Evolutionary conservation across 2,329 filamentous ascomycete species (phyloP).

Genomic region (Erysiphe pulchra): DNA sequence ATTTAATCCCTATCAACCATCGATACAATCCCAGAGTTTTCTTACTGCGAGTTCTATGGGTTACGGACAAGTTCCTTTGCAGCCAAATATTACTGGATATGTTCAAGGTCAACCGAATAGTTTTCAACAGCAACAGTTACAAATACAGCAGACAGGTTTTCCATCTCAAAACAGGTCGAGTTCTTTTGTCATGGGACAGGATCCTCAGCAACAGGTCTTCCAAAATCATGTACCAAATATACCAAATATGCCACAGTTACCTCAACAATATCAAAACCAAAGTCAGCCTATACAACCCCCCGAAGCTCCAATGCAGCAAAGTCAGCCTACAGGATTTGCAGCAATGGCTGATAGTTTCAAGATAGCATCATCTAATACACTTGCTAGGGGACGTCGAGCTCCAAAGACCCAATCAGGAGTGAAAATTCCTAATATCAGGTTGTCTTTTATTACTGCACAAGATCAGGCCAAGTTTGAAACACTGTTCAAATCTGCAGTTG

Average conservation of each 20-base stretch:
- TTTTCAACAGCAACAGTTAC: conserved; percentile 21
- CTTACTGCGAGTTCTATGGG: conserved; percentile 12
- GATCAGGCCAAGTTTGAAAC: conserved; percentile 97
- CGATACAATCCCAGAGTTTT: conserved; percentile 17
- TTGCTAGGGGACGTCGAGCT: conserved; percentile 19
- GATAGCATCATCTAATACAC: conserved; percentile 17
- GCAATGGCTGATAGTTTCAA: conserved; percentile 44
- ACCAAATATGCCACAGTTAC: conserved; percentile 12
- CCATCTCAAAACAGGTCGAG: conserved; percentile 18
- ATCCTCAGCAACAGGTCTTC: conserved; percentile 19
- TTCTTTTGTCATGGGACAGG: conserved; percentile 17
- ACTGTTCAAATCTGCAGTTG: conserved; percentile 84
- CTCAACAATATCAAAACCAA: conserved; percentile 11
- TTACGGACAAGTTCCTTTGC: conserved; percentile 14
- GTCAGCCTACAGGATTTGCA: conserved; percentile 38
- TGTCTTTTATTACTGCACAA: conserved; percentile 86
- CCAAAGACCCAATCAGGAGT: conserved; percentile 30
- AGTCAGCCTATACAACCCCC: conserved; percentile 19
- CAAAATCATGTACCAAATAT: conserved; percentile 12
- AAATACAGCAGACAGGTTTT: conserved; percentile 33
- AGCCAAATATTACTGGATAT: conserved; percentile 12
- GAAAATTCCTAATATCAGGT: conserved; percentile 77
- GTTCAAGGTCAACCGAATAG: conserved; percentile 20
- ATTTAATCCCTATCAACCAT: conserved; percentile 23
- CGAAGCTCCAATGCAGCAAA: conserved; percentile 33